Evolutionary conservation across 257 asterid species (phyloP), one percentile per base, ranked within the genome.

Genomic region (Salvia rosmarinus): DNA sequence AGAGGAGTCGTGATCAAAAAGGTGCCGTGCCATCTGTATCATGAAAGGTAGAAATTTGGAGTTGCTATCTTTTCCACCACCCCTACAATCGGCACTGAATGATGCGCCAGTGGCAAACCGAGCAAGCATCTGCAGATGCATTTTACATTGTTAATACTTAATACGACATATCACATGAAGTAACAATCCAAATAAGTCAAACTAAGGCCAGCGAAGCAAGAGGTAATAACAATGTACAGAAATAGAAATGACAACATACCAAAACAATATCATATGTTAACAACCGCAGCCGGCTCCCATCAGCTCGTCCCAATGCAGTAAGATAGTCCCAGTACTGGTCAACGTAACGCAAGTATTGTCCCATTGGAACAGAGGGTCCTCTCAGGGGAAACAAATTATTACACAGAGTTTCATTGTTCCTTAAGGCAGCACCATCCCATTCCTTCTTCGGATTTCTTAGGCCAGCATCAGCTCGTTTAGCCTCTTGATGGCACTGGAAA

Each of bases 401-500:
- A 82, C 98, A 95, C 16, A 95, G 90, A 1, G 99, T 95, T 83
- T 85, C 98, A 12, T 86, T 95, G 81, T 95, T 95, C 77, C 99
- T 88, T 23, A 95, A 93, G 70, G 99, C 94, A 12, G 99, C 99
- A 12, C 99, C 99, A 80, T 95, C 99, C 99, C 99, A 95, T 76
- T 95, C 99, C 87, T 88, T 95, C 81, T 95, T 95, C 0, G 99
- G 99, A 63, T 47, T 87, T 80, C 58, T 95, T 9, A 88, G 80
- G n/a, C 89, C 94, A 71, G 99, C 96, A 81, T 95, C 99, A 17
- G 98, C 96, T 75, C 96, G 87, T 87, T 95, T 95, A 77, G 99
- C 99, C 80, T 95, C 99, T 65, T 95, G 97, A 78, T 95, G 99
- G 87, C 99, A 95, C 83, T 95, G 99, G 81, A 91, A 95, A 83